phyloP scores from a whole-genome alignment of 495 filamentous ascomycete species.

The Emericellopsis terricola region DNA sequence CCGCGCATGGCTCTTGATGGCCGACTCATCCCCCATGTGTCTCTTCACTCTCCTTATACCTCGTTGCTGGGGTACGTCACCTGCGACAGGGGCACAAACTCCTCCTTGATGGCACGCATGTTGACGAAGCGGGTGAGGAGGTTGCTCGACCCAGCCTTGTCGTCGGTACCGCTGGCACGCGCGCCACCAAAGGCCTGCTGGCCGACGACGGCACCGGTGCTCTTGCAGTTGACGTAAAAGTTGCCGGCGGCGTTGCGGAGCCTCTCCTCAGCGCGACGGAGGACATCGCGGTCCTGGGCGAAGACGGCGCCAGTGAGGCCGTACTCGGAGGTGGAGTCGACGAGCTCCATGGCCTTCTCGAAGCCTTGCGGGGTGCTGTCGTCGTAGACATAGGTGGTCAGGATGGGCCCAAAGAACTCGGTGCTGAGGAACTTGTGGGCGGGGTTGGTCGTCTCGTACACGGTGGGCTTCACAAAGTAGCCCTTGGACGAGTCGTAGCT shows the following conservation, averaged over 20 bases:
- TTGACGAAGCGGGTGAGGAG: slow-evolving; percentile 67
- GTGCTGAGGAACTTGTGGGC: slow-evolving; percentile 46
- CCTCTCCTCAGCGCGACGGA: slow-evolving; percentile 50
- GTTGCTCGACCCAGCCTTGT: slow-evolving; percentile 72
- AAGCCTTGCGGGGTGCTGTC: slow-evolving; percentile 34
- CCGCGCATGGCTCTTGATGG: too few relatives aligned
- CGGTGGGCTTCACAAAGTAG: slow-evolving; percentile 56
- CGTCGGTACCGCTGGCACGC: slow-evolving; percentile 74
- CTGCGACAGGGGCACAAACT: slow-evolving; percentile 49
- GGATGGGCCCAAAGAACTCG: slow-evolving; percentile 65
- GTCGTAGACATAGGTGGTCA: slow-evolving; percentile 54
- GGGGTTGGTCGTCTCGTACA: slow-evolving; percentile 43
- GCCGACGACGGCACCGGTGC: slow-evolving; percentile 77
- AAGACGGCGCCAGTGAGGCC: slow-evolving; percentile 69
- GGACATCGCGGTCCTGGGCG: slow-evolving; percentile 47
- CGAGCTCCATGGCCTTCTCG: slow-evolving; percentile 30
- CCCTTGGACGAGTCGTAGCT: slow-evolving; percentile 49
- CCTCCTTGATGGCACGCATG: slow-evolving; percentile 77
- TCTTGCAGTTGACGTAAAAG: slow-evolving; percentile 91
- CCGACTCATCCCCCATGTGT: neutral
- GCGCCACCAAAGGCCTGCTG: slow-evolving; percentile 87
- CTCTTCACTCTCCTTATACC: slow-evolving; percentile 12
- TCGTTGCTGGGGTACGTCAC: slow-evolving; percentile 76
- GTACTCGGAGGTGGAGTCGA: slow-evolving; percentile 55
- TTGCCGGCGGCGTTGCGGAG: slow-evolving; percentile 69